Evolutionary conservation across 257 asterid genomes (phyloP), one percentile per base, ranked within the genome.

Genomic region (Plantago major): DNA sequence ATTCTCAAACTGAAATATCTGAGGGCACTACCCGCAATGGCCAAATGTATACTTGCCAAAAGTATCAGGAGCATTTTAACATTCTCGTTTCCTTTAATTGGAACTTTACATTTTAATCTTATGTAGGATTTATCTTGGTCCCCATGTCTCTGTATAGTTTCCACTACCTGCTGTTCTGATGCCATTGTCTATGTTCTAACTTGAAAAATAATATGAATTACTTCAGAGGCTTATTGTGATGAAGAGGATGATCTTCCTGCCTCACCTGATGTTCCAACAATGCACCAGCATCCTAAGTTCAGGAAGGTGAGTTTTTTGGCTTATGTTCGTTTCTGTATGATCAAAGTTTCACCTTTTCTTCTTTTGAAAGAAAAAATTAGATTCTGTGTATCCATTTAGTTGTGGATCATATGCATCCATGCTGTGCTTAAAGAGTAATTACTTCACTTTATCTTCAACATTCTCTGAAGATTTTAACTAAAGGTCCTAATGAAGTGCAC

Each of bases 221-320:
- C 58, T 69, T 68, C 84, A 85, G 93, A 73, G 63, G 69, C 79
- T 66, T 76, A 65, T 74, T 72, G 56, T 43, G 49, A 70, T 63
- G 82, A 69, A 72, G 95, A 83, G 68, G 76, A 70, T 67, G 75
- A 57, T 71, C 74, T 55, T 18, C 75, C 74, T 26, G 73, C 78
- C 69, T 73, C 90, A 30, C 79, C 76, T 15, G 89, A 77, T 72
- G 72, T 62, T 66, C 65, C 82, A 9, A 65, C 64, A 52, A 60
- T 60, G 67, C 78, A 38, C 71, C 83, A 75, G 77, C 73, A 68
- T 63, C 73, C 73, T 49, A 76, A 62, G 63, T 65, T 75, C 50
- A 69, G 63, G 71, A 70, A 71, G 64, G 98, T 85, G 72, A 74
- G 82, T 65, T 60, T 42, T 64, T 13, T 22, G 26, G 17, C n/a